A percentile compares a stretch with the other conserved stretches of the same genome.
These are phyloP conservation scores for Blastosporella zonata DNA, from an alignment of 1,284 basidiomycete genomes.

Conservation along the genomic window DNA sequence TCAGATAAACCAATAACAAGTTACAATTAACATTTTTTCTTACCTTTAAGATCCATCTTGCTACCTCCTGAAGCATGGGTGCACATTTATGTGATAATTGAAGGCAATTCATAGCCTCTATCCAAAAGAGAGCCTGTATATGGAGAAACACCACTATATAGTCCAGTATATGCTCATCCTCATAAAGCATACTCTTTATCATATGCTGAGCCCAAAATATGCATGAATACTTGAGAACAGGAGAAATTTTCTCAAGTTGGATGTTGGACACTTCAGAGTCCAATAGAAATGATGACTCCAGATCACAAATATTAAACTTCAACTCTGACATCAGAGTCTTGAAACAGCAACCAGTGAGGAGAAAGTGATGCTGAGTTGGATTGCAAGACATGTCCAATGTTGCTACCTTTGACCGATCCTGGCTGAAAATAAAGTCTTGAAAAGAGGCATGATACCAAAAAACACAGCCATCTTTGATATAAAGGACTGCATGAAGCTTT, in stretches of 20 bases:
- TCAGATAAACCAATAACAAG: not conserved
- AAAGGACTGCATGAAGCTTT: conserved; percentile 23
- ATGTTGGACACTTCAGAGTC: conserved; percentile 9
- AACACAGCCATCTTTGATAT: conserved; percentile 13
- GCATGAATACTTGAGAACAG: conserved; percentile 18
- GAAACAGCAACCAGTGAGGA: conserved; percentile 19
- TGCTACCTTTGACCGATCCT: not conserved
- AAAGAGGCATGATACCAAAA: conserved; percentile 21
- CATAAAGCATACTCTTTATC: not conserved
- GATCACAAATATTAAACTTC: conserved; percentile 20
- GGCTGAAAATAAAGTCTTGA: conserved; percentile 19
- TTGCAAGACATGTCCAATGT: not conserved
- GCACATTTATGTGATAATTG: not conserved
- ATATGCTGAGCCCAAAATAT: conserved; percentile 7
- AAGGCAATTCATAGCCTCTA: conserved; percentile 9
- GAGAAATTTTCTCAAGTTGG: conserved; percentile 15
- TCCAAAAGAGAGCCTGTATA: conserved; percentile 17
- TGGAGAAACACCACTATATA: conserved; percentile 18
- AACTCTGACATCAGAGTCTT: conserved; percentile 12
- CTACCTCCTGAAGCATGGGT: not conserved
- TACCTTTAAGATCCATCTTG: conserved; percentile 11
- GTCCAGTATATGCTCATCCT: not conserved
- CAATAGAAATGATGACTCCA: conserved; percentile 15
- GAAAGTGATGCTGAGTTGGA: too few relatives aligned
- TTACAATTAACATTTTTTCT: too few relatives aligned